Evolutionary conservation across 768 basidiomycete genomes (phyloP), one percentile per base, ranked within the genome.

Genomic region (Porphyrellus cyaneotinctus): DNA sequence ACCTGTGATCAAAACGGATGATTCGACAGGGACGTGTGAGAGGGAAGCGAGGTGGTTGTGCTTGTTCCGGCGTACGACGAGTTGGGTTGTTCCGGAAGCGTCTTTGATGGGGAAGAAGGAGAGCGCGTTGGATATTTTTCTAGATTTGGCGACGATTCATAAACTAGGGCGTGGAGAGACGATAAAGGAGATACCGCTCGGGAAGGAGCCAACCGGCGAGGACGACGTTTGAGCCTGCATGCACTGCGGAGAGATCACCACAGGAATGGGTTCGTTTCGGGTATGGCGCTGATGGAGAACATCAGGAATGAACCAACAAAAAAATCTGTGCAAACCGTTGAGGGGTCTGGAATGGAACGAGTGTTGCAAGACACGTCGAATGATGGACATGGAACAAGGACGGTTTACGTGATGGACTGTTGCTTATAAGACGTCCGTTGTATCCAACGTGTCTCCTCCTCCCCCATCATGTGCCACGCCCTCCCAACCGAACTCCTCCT

Each of bases 31-130:
- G 30, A 89, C 74, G 35, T 74, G 70, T 47, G 83, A 77, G 57
- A 94, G 79, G 35, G 68, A 56, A 22, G 74, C 64, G 45, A 79
- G 67, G 52, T n/a, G 47, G 45, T 56, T 31, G 48, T 22, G 57
- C 7, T 69, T 58, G 56, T 73, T 63, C 58, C 81, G 78, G 64
- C 80, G 71, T 39, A 82, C 78, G 65, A 91, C 78, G 53, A 97
- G 84, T 70, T 97, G 94, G 3, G 87, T 81, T 0, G 78, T 81
- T 32, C 90, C 89, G 58, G 78, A 78, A 38, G 84, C 77, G 70
- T 95, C 93, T 63, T 82, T 87, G 66, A 97, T 79, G 30, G 85
- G 85, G 73, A 88, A 91, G 75, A 97, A 97, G 51, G 88, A 88
- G 61, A 93, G 72, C 46, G 70, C 71, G 69, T 82, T 85, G 49